A percentile compares a stretch with the other conserved stretches of the same genome.
phyloP scores from a whole-genome alignment of 495 filamentous ascomycete species.

The Copromyces sp. region DNA sequence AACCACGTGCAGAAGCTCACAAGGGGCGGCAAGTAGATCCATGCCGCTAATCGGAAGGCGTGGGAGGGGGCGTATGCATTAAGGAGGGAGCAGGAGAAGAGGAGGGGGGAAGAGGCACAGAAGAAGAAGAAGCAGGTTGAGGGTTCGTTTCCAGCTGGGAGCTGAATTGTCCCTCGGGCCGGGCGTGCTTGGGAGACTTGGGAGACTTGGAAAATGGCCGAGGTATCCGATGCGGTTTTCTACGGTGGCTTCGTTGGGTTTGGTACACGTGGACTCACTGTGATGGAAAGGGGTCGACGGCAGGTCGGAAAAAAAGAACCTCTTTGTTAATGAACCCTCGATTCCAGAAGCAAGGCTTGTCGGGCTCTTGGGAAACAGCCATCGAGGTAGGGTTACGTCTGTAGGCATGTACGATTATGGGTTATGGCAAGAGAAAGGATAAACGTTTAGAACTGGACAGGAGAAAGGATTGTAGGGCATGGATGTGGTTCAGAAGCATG shows the following conservation, averaged over 20 bases:
- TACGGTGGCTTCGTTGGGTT: background rate
- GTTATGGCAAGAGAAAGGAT: background rate
- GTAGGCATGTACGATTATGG: background rate
- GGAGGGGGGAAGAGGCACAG: background rate
- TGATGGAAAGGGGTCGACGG: background rate
- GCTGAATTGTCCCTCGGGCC: background rate
- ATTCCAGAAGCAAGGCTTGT: too few relatives aligned
- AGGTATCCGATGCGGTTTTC: background rate
- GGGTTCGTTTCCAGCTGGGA: background rate
- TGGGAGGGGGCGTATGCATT: background rate
- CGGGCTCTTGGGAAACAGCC: background rate
- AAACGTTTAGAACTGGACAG: background rate
- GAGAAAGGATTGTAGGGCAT: background rate
- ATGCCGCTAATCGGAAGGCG: background rate
- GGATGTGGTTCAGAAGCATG: background rate
- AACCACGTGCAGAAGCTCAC: conserved; percentile 55
- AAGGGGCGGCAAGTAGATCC: background rate
- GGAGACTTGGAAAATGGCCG: background rate
- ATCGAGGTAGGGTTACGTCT: background rate
- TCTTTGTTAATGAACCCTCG: too few relatives aligned
- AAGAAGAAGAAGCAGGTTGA: background rate
- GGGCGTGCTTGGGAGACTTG: background rate
- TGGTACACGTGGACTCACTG: background rate
- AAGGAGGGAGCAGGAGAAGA: background rate
- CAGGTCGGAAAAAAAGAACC: too few relatives aligned